Conservation (phyloP, 305 asterid genomes). For the Galium porrigens region DNA sequence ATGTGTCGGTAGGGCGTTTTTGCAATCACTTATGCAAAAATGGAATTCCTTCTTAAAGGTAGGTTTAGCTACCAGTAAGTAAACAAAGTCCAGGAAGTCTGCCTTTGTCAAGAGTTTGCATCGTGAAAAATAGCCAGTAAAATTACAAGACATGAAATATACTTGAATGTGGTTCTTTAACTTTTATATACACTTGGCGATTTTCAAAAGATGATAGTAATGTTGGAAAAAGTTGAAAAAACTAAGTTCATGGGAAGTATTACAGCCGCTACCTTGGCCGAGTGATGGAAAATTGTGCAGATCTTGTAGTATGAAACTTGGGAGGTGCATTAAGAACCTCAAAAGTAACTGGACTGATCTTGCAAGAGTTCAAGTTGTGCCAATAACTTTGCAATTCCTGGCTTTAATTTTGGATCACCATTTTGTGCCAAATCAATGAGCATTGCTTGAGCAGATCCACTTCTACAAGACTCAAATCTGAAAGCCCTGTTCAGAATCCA, state of each 20-base stretch:
- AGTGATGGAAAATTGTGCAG: slow-evolving; percentile 2
- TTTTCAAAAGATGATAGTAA: background rate
- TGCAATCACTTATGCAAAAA: too few relatives aligned
- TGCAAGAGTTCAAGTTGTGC: slow-evolving; percentile 77
- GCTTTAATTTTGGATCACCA: slow-evolving; percentile 51
- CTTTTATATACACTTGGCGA: background rate
- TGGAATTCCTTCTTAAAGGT: too few relatives aligned
- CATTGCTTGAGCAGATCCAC: slow-evolving; percentile 35
- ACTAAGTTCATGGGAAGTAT: too few relatives aligned
- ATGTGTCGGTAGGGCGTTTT: too few relatives aligned
- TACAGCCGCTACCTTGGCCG: background rate
- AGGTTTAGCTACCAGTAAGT: too few relatives aligned
- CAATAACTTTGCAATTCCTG: slow-evolving; percentile 45
- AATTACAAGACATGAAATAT: too few relatives aligned
- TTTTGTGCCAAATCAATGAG: slow-evolving; percentile 62
- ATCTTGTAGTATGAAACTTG: background rate
- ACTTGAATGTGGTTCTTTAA: background rate
- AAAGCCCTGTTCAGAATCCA: slow-evolving; percentile 72
- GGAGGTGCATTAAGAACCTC: slow-evolving; percentile 14
- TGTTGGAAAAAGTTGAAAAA: background rate
- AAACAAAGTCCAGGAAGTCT: too few relatives aligned
- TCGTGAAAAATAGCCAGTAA: too few relatives aligned
- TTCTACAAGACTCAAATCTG: slow-evolving; percentile 39
- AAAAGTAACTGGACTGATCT: slow-evolving; percentile 59
- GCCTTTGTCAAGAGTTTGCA: too few relatives aligned